phyloP scores from a whole-genome alignment of 2,329 filamentous ascomycete species.

The Botrytis aclada region DNA sequence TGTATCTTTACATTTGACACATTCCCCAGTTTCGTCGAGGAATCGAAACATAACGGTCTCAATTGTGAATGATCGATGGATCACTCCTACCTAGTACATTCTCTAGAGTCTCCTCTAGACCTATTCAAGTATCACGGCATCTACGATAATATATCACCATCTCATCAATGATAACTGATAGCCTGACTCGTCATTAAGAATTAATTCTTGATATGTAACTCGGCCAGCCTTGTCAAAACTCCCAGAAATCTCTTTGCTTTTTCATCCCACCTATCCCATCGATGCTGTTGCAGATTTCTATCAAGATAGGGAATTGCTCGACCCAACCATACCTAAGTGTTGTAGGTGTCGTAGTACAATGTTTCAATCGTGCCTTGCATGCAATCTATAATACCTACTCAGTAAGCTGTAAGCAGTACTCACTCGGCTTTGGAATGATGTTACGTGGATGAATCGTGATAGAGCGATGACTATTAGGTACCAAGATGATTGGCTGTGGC shows the following conservation, averaged over 20 bases:
- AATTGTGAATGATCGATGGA: neutral
- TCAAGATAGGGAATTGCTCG: neutral
- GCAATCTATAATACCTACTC: neutral
- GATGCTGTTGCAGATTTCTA: neutral
- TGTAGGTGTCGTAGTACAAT: neutral
- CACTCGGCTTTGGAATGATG: neutral
- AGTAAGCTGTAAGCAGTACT: no score
- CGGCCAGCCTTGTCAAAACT: neutral
- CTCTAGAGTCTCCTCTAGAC: neutral
- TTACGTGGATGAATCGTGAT: neutral
- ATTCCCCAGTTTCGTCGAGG: constrained; percentile 1
- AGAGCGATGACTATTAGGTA: neutral
- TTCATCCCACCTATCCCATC: neutral
- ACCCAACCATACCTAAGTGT: neutral
- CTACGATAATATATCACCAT: neutral
- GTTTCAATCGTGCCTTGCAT: constrained; percentile 8
- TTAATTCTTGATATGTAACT: neutral
- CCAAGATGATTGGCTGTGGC: neutral
- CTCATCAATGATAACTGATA: neutral
- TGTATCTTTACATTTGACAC: neutral
- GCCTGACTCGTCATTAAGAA: constrained; percentile 1
- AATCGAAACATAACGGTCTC: neutral
- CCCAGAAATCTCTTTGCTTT: neutral
- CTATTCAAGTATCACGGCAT: neutral
- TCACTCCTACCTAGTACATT: neutral